Percentiles rank a stretch among this genome's conserved stretches.
phyloP scores from a whole-genome alignment of 2,329 filamentous ascomycete genomes.

The Phaeosphaeria sp. region DNA sequence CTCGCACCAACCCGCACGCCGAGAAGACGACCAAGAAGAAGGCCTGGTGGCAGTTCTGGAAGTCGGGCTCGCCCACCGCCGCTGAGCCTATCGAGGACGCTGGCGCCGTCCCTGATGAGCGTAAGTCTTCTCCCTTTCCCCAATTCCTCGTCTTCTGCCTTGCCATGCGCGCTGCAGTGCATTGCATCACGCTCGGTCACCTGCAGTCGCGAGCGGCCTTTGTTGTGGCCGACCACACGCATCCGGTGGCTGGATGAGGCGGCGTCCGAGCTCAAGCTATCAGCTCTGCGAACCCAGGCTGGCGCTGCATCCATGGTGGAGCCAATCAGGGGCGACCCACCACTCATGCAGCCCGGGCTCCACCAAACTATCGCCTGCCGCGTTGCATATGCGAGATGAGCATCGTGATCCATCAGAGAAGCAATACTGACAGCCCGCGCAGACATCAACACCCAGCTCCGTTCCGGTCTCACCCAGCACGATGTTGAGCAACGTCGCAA shows the following conservation, averaged over 20 bases:
- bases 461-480: conserved; percentile 63
- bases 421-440: conserved; percentile 47
- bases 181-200: neutral
- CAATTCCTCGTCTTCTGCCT: neutral
- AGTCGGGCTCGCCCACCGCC: conserved; percentile 39
- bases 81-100: conserved; percentile 42
- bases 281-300: conserved; percentile 8
- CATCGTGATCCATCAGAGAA: conserved; percentile 4
- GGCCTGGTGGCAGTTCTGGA: conserved; percentile 68
- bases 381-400: conserved; percentile 10
- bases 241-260: conserved; percentile 15
- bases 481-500: conserved; percentile 71
- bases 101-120: conserved; percentile 64
- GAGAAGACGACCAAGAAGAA: conserved; percentile 56
- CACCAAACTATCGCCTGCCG: conserved; percentile 23
- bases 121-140: conserved; percentile 21
- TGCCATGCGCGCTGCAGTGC: neutral
- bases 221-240: conserved; percentile 12
- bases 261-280: conserved; percentile 24
- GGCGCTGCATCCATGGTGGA: conserved; percentile 20
- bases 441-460: conserved; percentile 70
- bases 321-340: conserved; percentile 23
- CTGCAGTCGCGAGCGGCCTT: conserved; percentile 6
- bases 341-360: conserved; percentile 12
- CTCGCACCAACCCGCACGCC: conserved; percentile 57